Evolutionary conservation across 1,139 yeast genomes (phyloP).

Genomic region (Zygoascus meyerae): DNA sequence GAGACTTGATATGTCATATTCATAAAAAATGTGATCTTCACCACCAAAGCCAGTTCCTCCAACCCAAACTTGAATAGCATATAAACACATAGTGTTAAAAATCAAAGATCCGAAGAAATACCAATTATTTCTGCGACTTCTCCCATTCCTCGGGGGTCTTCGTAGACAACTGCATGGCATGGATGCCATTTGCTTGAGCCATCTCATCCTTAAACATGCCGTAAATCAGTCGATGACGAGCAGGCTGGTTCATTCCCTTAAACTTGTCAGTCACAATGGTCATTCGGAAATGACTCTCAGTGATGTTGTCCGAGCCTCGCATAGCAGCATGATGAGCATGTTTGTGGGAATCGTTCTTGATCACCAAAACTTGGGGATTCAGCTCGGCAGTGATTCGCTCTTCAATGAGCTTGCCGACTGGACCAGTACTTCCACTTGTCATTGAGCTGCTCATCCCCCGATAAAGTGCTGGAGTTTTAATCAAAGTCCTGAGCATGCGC

Average conservation of each 20-base stretch:
- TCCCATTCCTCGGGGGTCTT: constrained; percentile 59
- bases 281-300: constrained; percentile 73
- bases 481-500: too few species aligned
- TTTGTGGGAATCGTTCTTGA: constrained; percentile 78
- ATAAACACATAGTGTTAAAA: too few species aligned
- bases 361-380: constrained; percentile 47
- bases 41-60: too few species aligned
- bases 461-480: too few species aligned
- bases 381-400: constrained; percentile 44
- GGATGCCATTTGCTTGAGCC: constrained; percentile 59
- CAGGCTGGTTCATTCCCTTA: constrained; percentile 59
- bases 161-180: constrained; percentile 83
- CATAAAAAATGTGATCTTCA: too few species aligned
- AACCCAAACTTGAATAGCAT: too few species aligned
- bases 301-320: constrained; percentile 62
- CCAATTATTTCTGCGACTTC: neutral
- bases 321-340: constrained; percentile 88
- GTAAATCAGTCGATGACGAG: constrained; percentile 76
- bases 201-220: constrained; percentile 66
- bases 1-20: too few species aligned
- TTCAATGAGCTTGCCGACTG: constrained; percentile 48
- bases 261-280: constrained; percentile 69
- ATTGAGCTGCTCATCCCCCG: neutral
- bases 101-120: too few species aligned
- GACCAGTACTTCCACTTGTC: constrained; percentile 23